These are phyloP conservation scores for Verbena officinalis DNA, from an alignment of 257 asterid genomes.

Conservation along the genomic window DNA sequence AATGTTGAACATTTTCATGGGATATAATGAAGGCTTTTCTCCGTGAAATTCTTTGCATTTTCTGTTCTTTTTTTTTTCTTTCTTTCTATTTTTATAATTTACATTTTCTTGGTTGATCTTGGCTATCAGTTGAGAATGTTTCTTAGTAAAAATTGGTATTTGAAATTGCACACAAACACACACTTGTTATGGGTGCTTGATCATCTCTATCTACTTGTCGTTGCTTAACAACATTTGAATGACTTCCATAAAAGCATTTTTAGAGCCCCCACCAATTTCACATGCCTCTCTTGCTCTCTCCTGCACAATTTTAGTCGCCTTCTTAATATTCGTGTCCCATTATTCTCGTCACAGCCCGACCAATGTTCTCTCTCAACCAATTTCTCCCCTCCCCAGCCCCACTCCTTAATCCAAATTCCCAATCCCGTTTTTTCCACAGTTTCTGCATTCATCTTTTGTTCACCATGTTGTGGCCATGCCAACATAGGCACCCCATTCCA, in stretches of 20 bases:
- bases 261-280: slow-evolving; percentile 36
- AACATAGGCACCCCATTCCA: slow-evolving; percentile 43
- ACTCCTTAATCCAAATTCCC: slow-evolving; percentile 39
- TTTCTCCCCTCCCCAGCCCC: slow-evolving; percentile 44
- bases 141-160: not conserved
- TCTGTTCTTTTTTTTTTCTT: too few species aligned
- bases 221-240: slow-evolving; percentile 22
- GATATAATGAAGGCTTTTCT: too few species aligned
- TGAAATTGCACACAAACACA: not conserved
- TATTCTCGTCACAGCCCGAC: slow-evolving; percentile 30
- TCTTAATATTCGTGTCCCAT: slow-evolving; percentile 34
- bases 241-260: slow-evolving; percentile 22
- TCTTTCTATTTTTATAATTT: too few species aligned
- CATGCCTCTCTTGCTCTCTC: slow-evolving; percentile 36
- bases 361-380: slow-evolving; percentile 38
- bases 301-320: slow-evolving; percentile 35
- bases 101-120: too few species aligned
- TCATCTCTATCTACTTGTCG: not conserved
- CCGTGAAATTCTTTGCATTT: too few species aligned
- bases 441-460: slow-evolving; percentile 51
- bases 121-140: not conserved
- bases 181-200: slow-evolving; percentile 8
- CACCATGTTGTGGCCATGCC: slow-evolving; percentile 61
- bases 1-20: too few species aligned
- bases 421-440: slow-evolving; percentile 39